A percentile compares a stretch with the other conserved stretches of the same genome.
phyloP scores from a whole-genome alignment of 306 rosid species.

The Quercus dentata region DNA sequence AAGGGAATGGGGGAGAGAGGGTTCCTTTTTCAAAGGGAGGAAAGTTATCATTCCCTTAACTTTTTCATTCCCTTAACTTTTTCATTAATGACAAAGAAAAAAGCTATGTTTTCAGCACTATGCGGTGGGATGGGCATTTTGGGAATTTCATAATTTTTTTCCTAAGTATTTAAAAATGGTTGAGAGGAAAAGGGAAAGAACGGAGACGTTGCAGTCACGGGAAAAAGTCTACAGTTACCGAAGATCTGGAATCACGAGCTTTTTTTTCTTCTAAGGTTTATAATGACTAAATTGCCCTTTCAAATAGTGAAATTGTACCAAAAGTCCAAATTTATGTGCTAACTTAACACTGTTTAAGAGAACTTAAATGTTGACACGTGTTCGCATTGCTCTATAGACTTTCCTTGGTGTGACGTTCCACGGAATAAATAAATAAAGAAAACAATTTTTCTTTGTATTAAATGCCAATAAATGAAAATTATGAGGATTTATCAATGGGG shows the following conservation, averaged over 20 bases:
- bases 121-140: neutral
- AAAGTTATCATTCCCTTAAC: slow-evolving; percentile 26
- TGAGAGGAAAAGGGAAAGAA: neutral
- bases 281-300: neutral
- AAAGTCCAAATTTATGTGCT: slow-evolving; percentile 15
- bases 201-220: neutral
- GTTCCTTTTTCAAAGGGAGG: neutral
- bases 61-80: slow-evolving; percentile 8
- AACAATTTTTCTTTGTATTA: neutral
- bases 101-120: neutral
- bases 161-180: neutral
- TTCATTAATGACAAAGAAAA: slow-evolving; percentile 2
- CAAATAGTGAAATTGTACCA: neutral
- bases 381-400: neutral
- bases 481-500: too few relatives aligned
- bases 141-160: neutral
- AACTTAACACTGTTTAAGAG: neutral
- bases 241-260: neutral
- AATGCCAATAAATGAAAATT: too few relatives aligned
- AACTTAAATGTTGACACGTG: slow-evolving; percentile 3
- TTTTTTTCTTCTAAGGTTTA: neutral
- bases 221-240: neutral
- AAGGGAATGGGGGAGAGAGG: neutral
- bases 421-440: neutral
- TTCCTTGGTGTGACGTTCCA: neutral